Percentiles rank a stretch among this genome's conserved stretches.
Conservation (phyloP, 2,329 filamentous ascomycete genomes). For the Ophiocordyceps robertsii region DNA sequence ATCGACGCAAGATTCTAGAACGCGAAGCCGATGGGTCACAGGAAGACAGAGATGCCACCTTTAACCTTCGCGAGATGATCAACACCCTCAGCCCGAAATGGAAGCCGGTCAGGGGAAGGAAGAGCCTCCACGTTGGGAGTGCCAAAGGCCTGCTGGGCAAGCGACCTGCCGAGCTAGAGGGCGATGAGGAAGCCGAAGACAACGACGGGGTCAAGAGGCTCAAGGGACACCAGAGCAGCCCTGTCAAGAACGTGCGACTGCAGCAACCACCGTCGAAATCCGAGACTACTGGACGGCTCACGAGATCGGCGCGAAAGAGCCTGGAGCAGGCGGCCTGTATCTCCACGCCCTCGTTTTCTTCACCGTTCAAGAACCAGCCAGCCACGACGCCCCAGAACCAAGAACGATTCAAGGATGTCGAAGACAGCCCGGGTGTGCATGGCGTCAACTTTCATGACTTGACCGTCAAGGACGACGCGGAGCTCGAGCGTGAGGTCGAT, state of each 20-base stretch:
- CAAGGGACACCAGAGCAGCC: slow-evolving; percentile 58
- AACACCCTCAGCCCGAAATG: slow-evolving; percentile 67
- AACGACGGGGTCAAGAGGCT: slow-evolving; percentile 53
- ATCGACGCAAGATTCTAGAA: slow-evolving; percentile 40
- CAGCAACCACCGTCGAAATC: slow-evolving; percentile 55
- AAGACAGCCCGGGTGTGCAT: slow-evolving; percentile 31
- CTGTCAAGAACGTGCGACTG: slow-evolving; percentile 61
- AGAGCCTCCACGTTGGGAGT: slow-evolving; percentile 65
- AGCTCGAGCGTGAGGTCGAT: slow-evolving; percentile 33
- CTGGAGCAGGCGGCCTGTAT: slow-evolving; percentile 28
- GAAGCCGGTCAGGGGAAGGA: slow-evolving; percentile 50
- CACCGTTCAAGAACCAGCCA: slow-evolving; percentile 29
- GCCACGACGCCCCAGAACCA: slow-evolving; percentile 42
- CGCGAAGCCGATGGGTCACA: slow-evolving; percentile 28
- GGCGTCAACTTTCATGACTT: slow-evolving; percentile 31
- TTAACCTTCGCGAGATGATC: slow-evolving; percentile 65
- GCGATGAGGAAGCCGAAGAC: slow-evolving; percentile 46
- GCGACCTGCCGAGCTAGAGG: slow-evolving; percentile 57
- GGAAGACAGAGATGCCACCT: slow-evolving; percentile 47
- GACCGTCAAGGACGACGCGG: slow-evolving; percentile 23
- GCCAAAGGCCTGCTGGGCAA: slow-evolving; percentile 63
- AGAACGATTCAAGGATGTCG: slow-evolving; percentile 39
- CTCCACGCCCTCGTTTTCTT: slow-evolving; percentile 30
- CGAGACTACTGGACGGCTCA: slow-evolving; percentile 49
- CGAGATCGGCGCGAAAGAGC: slow-evolving; percentile 34